phyloP scores from a whole-genome alignment of 371 early-diverging fungal species.

The Rhizopus microsporus region DNA sequence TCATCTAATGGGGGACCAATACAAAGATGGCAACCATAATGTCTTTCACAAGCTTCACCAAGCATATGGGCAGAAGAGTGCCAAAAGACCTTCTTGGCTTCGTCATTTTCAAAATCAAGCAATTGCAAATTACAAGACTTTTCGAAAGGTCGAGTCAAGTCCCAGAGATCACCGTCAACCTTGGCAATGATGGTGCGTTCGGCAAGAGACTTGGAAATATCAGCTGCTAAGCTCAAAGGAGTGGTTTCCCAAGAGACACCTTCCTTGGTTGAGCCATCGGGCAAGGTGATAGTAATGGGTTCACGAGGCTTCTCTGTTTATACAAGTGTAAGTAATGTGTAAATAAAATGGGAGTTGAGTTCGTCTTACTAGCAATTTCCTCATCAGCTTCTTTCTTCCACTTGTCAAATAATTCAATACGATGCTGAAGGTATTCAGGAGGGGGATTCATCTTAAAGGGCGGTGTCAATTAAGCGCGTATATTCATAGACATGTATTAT shows the following conservation, averaged over 20 bases:
- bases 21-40: slow-evolving; percentile 96
- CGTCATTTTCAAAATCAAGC: slow-evolving; percentile 94
- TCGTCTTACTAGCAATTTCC: slow-evolving; percentile 72
- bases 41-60: slow-evolving; percentile 97
- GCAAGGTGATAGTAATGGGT: slow-evolving; percentile 87
- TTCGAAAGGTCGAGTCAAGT: slow-evolving; percentile 90
- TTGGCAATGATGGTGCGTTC: slow-evolving; percentile 95
- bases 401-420: slow-evolving; percentile 90
- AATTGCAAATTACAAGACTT: slow-evolving; percentile 83
- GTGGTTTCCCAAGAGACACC: slow-evolving; percentile 96
- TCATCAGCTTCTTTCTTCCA: slow-evolving; percentile 81
- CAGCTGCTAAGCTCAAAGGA: slow-evolving; percentile 92
- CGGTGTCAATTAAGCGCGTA: not conserved
- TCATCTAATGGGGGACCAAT: slow-evolving; percentile 98
- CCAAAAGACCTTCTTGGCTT: slow-evolving; percentile 98
- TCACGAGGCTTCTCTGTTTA: slow-evolving; percentile 77
- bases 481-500: slow-evolving; percentile 8
- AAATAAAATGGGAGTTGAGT: not conserved
- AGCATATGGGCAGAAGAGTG: slow-evolving; percentile 99
- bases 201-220: slow-evolving; percentile 86
- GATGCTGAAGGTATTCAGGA: slow-evolving; percentile 85
- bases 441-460: slow-evolving; percentile 59
- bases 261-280: slow-evolving; percentile 83
- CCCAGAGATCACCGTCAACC: slow-evolving; percentile 94
- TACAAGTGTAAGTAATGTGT: not conserved